Base-by-base conservation (phyloP, 805 yeast species). In the Clavispora santaluciae region DNA sequence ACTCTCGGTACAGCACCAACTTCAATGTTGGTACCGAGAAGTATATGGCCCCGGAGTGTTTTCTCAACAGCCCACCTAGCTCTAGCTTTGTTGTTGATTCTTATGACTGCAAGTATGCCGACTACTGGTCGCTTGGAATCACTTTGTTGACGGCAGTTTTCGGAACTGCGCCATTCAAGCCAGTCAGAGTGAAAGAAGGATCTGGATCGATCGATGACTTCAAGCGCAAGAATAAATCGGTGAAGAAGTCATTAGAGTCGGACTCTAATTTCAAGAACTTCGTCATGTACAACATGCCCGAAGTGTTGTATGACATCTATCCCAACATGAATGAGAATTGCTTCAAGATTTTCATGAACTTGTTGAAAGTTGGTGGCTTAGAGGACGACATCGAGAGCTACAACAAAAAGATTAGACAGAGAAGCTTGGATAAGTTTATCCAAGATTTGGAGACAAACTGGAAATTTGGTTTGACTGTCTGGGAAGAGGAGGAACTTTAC, bases 31-130 rank as follows among this genome's bases (percentile, higher is more conserved):
- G 82, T 26, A 75, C 81, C n/a, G 80, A 76, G 49, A 72, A 74
- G 48, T 77, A 75, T 52, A 75, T 76, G 79, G 75, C 82, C 0
- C 82, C 81, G 1, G 82, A 77, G 53, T 63, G 68, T 29, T 60
- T 64, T 39, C 24, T 44, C 24, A 53, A 40, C 36, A 47, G 44
- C 37, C 50, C 48, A 11, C 29, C 36, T 26, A 36, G 30, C 30
- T 24, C 42, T 29, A 31, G 36, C 17, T 18, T 22, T 16, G 40
- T 36, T 10, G 35, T 38, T 11, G 39, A 52, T 44, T 26, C 42
- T 9, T 73, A 73, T 46, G 74, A 73, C 51, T 61, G 77, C 23
- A 62, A 59, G 41, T 61, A 56, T 34, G 71, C 77, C n/a, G 82
- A 77, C 59, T 62, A 64, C 49, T 76, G 81, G 81, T 74, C 79